Base-by-base conservation (phyloP, 140 eudicot genomes). In the Erigeron philadelphicus region DNA sequence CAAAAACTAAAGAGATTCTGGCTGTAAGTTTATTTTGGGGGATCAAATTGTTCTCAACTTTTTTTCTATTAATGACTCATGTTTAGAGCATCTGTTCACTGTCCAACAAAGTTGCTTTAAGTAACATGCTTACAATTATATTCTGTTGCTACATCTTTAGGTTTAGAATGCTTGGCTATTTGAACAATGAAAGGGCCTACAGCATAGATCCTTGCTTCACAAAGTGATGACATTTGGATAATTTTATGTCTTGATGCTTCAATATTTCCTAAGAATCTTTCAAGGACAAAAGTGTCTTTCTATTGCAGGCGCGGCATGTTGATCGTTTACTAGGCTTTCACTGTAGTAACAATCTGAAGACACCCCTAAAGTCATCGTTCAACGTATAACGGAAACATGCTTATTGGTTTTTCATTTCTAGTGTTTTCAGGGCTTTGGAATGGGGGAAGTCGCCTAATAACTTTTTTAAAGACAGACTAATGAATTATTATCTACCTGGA, bases 141-240 rank as follows among this genome's bases (percentile, higher is more conserved):
- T 67, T 75, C 41, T 67, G 57, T 21, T 59, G n/a, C 18, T 68
- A 61, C 18, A 50, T 68, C 71, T 68, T 76, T 68, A 60, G 50
- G 70, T 52, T 76, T 68, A 68, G 45, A 60, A 19, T 67, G 21
- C 63, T 70, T 67, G 68, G 61, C 57, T 58, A 18, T 67, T 53
- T 54, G 64, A 43, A 55, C 23, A 56, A 54, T 74, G 61, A 75
- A 75, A 53, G 67, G 75, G 49, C 58, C 78, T 44, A 73, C 78
- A 73, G 54, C 72, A 73, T 64, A 73, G 78, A 73, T 73, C 77
- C 77, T 73, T 73, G 77, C 77, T 73, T 73, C 55, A 63, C 77
- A 73, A 73, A 63, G 77, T 73, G 17, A 73, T 38, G 40, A 63
- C 71, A 63, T 16, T 41, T 57, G 38, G 48, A 73, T 66, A 64